phyloP scores from a whole-genome alignment of 768 basidiomycete genomes.

The Suillus bovinus region DNA sequence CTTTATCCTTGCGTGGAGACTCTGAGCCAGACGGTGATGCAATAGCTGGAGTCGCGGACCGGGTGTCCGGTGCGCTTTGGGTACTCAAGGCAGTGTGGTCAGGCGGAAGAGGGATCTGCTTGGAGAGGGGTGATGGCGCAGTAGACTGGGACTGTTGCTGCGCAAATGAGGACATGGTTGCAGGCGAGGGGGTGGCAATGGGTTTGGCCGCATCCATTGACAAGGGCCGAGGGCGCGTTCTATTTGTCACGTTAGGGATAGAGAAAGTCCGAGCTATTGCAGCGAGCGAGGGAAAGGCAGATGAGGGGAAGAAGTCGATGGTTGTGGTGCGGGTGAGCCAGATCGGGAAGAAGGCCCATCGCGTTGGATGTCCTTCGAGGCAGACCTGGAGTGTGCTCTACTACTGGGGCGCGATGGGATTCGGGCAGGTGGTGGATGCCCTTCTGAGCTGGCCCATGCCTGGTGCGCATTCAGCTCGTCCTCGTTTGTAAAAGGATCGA shows the following conservation, averaged over 20 bases:
- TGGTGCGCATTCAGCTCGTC: conserved; percentile 61
- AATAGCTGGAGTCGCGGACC: conserved; percentile 27
- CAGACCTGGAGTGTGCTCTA: conserved; percentile 12
- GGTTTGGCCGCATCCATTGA: conserved; percentile 62
- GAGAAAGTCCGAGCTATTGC: conserved; percentile 67
- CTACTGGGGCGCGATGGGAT: conserved; percentile 23
- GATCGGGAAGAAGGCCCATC: conserved; percentile 16
- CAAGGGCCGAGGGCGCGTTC: conserved; percentile 48
- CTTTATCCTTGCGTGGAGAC: conserved; percentile 37
- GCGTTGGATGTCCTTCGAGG: conserved; percentile 11
- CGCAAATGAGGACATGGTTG: conserved; percentile 56
- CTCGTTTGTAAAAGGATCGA: conserved; percentile 63
- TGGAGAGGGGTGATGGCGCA: conserved; percentile 9
- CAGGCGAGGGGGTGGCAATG: conserved; percentile 61
- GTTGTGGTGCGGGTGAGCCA: conserved; percentile 27
- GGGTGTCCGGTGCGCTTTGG: conserved; percentile 20
- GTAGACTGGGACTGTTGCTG: conserved; percentile 20
- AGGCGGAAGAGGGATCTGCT: conserved; percentile 11
- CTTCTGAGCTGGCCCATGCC: conserved; percentile 65
- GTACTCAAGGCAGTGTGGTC: conserved; percentile 2
- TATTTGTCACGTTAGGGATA: conserved; percentile 45
- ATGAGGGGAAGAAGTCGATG: conserved; percentile 18
- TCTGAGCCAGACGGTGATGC: conserved; percentile 24
- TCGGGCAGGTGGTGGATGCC: conserved; percentile 55
- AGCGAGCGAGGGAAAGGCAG: conserved; percentile 61